These are phyloP conservation scores for Solanum neorickii DNA, from an alignment of 257 asterid species.

Conservation along the genomic window DNA sequence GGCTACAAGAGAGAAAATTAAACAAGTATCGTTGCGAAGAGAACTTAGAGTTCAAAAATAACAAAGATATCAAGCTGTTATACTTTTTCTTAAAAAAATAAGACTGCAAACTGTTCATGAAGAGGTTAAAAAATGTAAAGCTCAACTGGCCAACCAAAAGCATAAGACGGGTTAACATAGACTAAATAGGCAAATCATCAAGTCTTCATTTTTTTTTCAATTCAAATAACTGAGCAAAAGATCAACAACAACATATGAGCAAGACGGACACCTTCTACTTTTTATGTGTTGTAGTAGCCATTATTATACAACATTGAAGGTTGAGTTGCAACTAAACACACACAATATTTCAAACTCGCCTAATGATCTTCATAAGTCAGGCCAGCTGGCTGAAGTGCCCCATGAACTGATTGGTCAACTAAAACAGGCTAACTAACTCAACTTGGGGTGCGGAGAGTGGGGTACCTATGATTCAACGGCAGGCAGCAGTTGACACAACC, in stretches of 20 bases:
- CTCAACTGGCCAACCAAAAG: background rate
- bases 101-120: background rate
- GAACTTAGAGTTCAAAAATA: background rate
- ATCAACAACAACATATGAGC: background rate
- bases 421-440: background rate
- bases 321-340: background rate
- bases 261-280: background rate
- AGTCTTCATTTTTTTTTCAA: background rate
- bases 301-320: background rate
- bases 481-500: background rate
- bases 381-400: background rate
- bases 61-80: background rate
- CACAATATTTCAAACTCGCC: background rate
- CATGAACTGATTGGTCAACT: background rate
- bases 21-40: background rate
- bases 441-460: background rate
- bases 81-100: background rate
- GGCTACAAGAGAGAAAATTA: background rate
- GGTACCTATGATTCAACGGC: background rate
- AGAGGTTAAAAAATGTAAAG: background rate
- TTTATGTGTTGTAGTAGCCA: background rate
- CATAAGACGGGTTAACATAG: background rate
- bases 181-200: background rate
- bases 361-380: background rate
- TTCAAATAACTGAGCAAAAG: background rate